Evolutionary conservation across 2,329 filamentous ascomycete genomes (phyloP), one percentile per base, ranked within the genome.

Genomic region (Incumbomyces lentus): DNA sequence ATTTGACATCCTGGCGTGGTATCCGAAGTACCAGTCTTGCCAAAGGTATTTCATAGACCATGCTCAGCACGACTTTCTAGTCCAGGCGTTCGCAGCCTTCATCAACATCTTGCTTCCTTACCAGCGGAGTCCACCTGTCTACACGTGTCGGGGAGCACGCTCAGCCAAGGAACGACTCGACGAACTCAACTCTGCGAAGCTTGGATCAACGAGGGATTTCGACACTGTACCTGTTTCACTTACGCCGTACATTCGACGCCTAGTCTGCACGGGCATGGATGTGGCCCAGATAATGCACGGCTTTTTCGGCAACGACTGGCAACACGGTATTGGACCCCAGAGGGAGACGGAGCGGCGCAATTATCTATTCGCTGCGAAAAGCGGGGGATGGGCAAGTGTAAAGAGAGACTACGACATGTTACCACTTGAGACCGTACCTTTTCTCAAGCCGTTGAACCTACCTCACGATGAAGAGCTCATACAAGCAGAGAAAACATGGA

Each of bases 251-350:
- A 82, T 96, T 52, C 82, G 90, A 30, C 85, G 92, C 13, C 75
- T 96, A 2, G 81, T 96, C 39, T 86, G 86, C 13, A 96, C 90
- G 0, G 90, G 89, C 1, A 92, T 94, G 69, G 92, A 96, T 63
- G 81, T 81, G 34, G 81, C 84, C 0, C 81, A 81, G 0, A 82
- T 96, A n/a, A 70, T 98, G 50, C 86, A 95, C 60, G 88, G 88
- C 10, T 95, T 95, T 69, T 98, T 96, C 58, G 92, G 92, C n/a
- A 86, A 95, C 54, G 84, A 94, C 61, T 98, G 89, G 86, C 66
- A 71, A 30, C 71, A 76, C 16, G 92, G 92, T 1, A 75, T 96
- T 40, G 84, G 88, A 0, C 79, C 81, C 10, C 71, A 95, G 49
- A 85, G 94, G 60, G 86, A 95, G 63, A 82, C 84, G 53, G 92